Base-by-base conservation (phyloP, 2,329 filamentous ascomycete species). In the Pseudocercospora eumusae region DNA sequence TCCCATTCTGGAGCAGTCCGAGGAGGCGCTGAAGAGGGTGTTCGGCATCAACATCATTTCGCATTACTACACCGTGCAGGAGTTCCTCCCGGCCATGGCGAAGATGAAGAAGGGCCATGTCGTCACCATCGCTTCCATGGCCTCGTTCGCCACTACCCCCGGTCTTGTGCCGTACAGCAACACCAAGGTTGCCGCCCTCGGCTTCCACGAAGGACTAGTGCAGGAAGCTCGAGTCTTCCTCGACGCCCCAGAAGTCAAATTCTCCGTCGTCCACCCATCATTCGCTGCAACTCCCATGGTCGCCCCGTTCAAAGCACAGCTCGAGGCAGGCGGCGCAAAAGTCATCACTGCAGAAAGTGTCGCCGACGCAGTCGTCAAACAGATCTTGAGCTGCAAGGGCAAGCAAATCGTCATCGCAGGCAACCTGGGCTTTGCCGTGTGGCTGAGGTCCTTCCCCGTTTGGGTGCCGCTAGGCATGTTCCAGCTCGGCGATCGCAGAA, bases 71-170 rank as follows among this genome's bases (percentile, higher is more conserved):
- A 81, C 77, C 60, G 78, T 82, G 9, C 77, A 79, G 56, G 81
- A 82, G 64, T 84, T 84, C 71, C 66, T 84, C 31, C 83, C 82
- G 0, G 73, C 75, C 55, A 84, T 84, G 82, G 68, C 83, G 21
- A 68, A 69, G 49, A 72, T 74, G 18, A 80, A 83, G 66, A 82
- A 83, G 66, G 84, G 84, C 2, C 84, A 86, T 64, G 75, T 86
- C 28, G 76, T 87, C 10, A 84, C 82, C 0, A 77, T 86, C 13
- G 83, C 84, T 2, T 83, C 80, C 61, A 76, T 81, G 68, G 82
- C 82, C 9, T 81, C 79, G 36, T 85, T 82, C 67, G 61, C 83
- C 9, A 64, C 60, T 5, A 62, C 62, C 9, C 56, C 66, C 13
- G 67, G 81, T 28, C 80, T 85, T 64, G 79, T 79, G 9, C 82